These are phyloP conservation scores for Botryosphaeria dothidea DNA, from an alignment of 2,329 filamentous ascomycete genomes.

Conservation along the genomic window DNA sequence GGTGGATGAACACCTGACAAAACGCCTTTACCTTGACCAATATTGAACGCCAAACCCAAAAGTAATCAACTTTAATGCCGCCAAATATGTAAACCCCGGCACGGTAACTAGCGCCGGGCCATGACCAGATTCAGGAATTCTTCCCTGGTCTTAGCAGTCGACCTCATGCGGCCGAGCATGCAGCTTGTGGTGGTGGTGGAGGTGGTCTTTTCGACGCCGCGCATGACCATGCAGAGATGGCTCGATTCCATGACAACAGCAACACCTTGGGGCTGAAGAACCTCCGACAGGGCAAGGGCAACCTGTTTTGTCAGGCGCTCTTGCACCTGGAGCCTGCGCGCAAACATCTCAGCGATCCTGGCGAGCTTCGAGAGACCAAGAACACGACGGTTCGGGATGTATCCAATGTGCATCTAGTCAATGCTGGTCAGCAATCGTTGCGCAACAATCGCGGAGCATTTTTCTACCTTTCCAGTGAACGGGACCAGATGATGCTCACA, in stretches of 20 bases:
- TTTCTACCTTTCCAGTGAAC: constrained; percentile 83
- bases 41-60: constrained; percentile 1
- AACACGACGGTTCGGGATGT: constrained; percentile 88
- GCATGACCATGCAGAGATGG: constrained; percentile 98
- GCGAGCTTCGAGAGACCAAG: constrained; percentile 95
- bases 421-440: constrained; percentile 19
- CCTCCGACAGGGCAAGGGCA: constrained; percentile 87
- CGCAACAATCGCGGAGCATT: not conserved
- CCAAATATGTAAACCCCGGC: not conserved
- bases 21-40: constrained; percentile 13
- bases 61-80: not conserved
- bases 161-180: constrained; percentile 94
- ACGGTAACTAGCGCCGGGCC: not conserved
- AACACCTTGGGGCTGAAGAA: constrained; percentile 90
- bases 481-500: constrained; percentile 98
- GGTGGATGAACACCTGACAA: constrained; percentile 18
- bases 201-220: constrained; percentile 90
- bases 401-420: constrained; percentile 92
- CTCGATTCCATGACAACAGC: constrained; percentile 97
- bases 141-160: constrained; percentile 88
- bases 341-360: constrained; percentile 96
- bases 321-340: constrained; percentile 89
- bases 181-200: constrained; percentile 92
- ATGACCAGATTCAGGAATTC: constrained; percentile 80
- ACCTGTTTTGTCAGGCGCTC: constrained; percentile 96